Base-by-base conservation (phyloP, 2,329 filamentous ascomycete species). In the Colletotrichum cuscutae region DNA sequence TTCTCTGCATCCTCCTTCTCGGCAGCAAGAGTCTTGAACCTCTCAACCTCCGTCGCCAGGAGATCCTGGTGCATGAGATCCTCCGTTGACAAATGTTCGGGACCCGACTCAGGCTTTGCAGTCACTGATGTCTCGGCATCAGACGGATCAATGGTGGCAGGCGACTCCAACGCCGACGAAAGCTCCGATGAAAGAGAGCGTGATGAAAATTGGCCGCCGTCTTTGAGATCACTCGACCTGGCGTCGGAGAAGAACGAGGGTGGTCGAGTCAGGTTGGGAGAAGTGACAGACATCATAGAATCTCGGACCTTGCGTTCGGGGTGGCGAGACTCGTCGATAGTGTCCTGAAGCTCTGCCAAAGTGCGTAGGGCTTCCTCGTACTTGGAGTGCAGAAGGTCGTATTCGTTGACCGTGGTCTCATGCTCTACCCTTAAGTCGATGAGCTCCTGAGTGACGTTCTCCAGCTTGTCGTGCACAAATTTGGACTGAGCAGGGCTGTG, bases 161-260 rank as follows among this genome's bases (percentile, higher is more conserved):
- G 90, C 80, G 93, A 94, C 79, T 93, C 93, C 89, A 93, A 90
- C 86, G 90, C 94, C 82, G 93, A 97, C 79, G 94, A 97, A 81
- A 98, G 89, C 85, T 98, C 97, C 85, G 95, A 97, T 76, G 95
- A 98, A 77, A 98, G 92, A 79, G 95, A 98, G 82, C 93, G 95
- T 86, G 95, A 95, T 79, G 94, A 95, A 80, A 86, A 88, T 84
- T 90, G 90, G 82, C 86, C 84, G 65, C 84, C 86, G 86, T 91
- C 89, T 85, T 92, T 95, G 81, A 90, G 85, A 80, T 91, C 92
- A 84, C 89, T 92, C 79, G 91, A 90, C 84, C 90, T 91, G 78
- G 88, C 86, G 80, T 95, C 92, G 75, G 91, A 95, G 90, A 97
- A 92, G 92, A 97, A 97, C 88, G 95, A 96, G 68, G 90, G 89